Conservation (phyloP, 495 filamentous ascomycete genomes). For the Talaromyces trachyspermus region DNA sequence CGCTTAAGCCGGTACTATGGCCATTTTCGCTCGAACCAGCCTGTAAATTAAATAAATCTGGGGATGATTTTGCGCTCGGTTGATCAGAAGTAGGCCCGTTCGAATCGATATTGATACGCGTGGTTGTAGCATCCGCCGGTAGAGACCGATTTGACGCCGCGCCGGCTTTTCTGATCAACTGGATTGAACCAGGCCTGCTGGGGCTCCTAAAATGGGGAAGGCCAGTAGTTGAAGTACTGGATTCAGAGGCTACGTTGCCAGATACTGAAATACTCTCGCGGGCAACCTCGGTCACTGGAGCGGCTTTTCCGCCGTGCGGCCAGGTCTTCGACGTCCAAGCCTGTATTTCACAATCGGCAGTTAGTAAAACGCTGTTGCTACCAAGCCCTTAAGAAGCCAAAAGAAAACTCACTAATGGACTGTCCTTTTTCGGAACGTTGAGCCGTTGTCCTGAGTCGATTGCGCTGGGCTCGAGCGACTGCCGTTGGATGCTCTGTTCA, state of each 20-base stretch:
- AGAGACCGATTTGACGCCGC: constrained; percentile 40
- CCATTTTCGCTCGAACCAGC: background rate
- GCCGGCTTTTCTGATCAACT: constrained; percentile 34
- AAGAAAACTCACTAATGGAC: constrained; percentile 24
- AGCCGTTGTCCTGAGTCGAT: constrained; percentile 15
- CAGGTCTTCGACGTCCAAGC: constrained; percentile 53
- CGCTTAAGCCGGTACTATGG: background rate
- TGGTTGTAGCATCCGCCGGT: constrained; percentile 41
- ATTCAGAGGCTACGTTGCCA: constrained; percentile 37
- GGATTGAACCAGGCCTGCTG: constrained; percentile 27
- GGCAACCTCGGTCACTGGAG: constrained; percentile 65
- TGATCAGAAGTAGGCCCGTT: constrained; percentile 23
- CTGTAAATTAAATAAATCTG: too few species aligned
- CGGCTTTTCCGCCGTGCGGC: constrained; percentile 60
- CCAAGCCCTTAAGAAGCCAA: too few species aligned
- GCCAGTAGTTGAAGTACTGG: constrained; percentile 24
- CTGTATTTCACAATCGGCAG: constrained; percentile 13
- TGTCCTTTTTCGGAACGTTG: constrained; percentile 27
- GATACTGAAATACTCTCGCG: constrained; percentile 67
- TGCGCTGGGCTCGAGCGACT: constrained; percentile 15
- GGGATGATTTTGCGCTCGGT: background rate
- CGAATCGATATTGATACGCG: constrained; percentile 42
- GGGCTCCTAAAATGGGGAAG: constrained; percentile 21
- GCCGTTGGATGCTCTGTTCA: constrained; percentile 22
- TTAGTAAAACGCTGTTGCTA: constrained; percentile 21